Base-by-base conservation (phyloP, 176 grass and related monocot species). In the Hordeum vulgare region DNA sequence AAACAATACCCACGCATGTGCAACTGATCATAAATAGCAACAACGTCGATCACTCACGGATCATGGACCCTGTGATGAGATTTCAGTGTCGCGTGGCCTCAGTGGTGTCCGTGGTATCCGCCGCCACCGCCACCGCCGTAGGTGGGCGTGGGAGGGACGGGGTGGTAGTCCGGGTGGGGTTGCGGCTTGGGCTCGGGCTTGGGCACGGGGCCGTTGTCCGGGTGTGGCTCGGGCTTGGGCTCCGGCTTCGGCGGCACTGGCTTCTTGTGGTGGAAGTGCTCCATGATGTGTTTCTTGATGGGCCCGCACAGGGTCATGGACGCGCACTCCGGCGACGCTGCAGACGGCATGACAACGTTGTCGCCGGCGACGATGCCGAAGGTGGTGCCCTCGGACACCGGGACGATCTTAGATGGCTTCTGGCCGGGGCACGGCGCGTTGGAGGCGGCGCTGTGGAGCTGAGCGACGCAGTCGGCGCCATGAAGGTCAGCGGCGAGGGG, bases 271-370 rank as follows among this genome's bases (percentile, higher is more conserved):
- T 69, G 58, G 59, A 84, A 76, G 14, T 84, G 70, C 4, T 75
- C 70, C 0, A 74, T 1, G 31, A 84, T 42, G 0, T 41, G 9
- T 15, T 85, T 85, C 76, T 27, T 86, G 14, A 75, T 20, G 1
- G 85, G 69, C 8, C 40, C 85, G 7, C 71, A 87, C 13, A 87
- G 4, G 2, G 72, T 69, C 14, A 56, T 63, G 2, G 79, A 87
- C 0, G 72, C 53, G 8, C 85, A 87, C 39, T 27, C 71, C 0
- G 49, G 2, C 3, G 85, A 87, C 0, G 20, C 5, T 0, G 59
- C 45, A 1, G 45, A 49, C 0, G 45, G 45, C 0, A 13, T 45
- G 12, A 5, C 10, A 24, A 3, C 39, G 11, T 82, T 77, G n/a
- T 7, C 40, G 1, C 86, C 86, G 2, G 80, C 79, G 11, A 87